Evolutionary conservation across 208 protist species (phyloP), one percentile per base, ranked within the genome.

Genomic region (Trypanosoma vivax): DNA sequence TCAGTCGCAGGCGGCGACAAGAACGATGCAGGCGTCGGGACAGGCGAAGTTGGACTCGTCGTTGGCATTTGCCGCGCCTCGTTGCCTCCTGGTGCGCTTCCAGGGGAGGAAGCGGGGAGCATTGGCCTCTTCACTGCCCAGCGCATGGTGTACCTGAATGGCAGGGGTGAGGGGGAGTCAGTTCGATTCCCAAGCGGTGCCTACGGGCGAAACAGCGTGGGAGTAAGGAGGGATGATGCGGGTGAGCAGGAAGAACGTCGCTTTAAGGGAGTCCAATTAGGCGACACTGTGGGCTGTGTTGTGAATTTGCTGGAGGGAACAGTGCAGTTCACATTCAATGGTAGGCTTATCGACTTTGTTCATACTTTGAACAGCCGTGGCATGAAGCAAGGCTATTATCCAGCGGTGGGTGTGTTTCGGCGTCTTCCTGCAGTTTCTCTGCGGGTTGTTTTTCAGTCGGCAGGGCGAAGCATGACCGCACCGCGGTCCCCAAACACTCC

Each of bases 311-410:
- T 78, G 5, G 64, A 77, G 5, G 61, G 75, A 48, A 71, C 71
- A 7, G 60, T 91, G n/a, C 49, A 43, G 39, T 91, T 88, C 35
- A 88, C 79, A 5, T 69, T 80, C 39, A 91, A 91, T 50, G 64
- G 69, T 4, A 51, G 68, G 19, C 47, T 76, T 2, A 54, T 72
- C 11, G 47, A 60, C 31, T 42, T 68, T 10, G 34, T 48, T 11
- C 16, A 28, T 29, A 28, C 58, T 6, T 38, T 71, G 27, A 60
- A 42, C 21, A 47, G 50, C 16, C 35, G 46, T n/a, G 48, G 49
- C 35, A 38, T 40, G 23, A 40, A 42, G 33, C 40, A 46, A 9
- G 71, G 63, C 14, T 78, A 76, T 50, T 85, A 75, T 53, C 75
- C 83, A 18, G 79, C 76, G 1, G 42, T 91, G 1, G 83, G 83